Percentiles rank a stretch among this genome's conserved stretches.
Conservation (phyloP, 306 rosid genomes). For the Prunus fruticosa region DNA sequence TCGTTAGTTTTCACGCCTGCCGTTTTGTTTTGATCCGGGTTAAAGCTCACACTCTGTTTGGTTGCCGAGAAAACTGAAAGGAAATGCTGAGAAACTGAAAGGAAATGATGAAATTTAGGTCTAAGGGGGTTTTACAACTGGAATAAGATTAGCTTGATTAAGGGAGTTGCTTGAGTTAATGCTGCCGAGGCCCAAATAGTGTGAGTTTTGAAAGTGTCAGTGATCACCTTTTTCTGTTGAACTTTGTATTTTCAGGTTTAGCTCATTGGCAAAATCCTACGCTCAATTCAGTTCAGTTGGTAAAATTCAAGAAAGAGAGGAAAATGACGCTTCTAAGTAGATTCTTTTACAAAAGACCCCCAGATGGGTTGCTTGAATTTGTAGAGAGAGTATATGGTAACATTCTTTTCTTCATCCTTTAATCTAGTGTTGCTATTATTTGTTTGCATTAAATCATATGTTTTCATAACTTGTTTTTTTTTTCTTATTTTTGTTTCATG, state of each 20-base stretch:
- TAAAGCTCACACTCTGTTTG: background rate
- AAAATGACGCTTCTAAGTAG: slow-evolving; percentile 89
- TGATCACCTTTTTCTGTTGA: background rate
- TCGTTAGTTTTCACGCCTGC: background rate
- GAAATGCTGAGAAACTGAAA: background rate
- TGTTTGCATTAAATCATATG: background rate
- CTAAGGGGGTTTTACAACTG: background rate
- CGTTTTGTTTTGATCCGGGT: background rate
- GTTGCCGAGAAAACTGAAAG: background rate
- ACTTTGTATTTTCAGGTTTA: slow-evolving; percentile 19
- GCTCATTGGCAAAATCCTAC: slow-evolving; percentile 12
- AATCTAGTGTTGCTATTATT: slow-evolving; percentile 5
- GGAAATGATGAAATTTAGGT: background rate
- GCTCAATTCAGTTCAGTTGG: slow-evolving; percentile 7
- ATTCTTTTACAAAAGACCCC: slow-evolving; percentile 92
- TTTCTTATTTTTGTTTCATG: background rate
- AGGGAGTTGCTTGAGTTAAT: background rate
- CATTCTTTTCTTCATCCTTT: background rate
- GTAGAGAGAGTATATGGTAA: slow-evolving; percentile 85
- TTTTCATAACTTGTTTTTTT: background rate
- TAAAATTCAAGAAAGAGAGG: background rate
- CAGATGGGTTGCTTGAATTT: slow-evolving; percentile 94
- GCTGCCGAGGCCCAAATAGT: too few species aligned
- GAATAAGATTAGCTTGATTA: background rate
- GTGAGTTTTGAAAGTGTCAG: background rate